A percentile compares a stretch with the other conserved stretches of the same genome.
Evolutionary conservation across 2,329 filamentous ascomycete species (phyloP).

Genomic region (Pyrenophora tritici-repentis): DNA sequence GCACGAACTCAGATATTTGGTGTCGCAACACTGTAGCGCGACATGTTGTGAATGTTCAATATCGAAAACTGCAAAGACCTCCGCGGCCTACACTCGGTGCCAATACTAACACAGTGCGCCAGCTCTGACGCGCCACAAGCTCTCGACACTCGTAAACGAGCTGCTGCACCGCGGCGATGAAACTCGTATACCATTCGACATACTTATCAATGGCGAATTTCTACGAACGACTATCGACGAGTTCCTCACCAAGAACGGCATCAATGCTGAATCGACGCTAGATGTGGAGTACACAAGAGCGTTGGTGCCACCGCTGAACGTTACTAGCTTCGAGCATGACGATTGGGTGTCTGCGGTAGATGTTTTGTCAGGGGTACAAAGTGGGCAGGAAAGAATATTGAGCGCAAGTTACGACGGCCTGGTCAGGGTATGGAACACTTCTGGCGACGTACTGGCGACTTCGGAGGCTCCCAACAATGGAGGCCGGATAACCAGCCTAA

Average conservation of each 20-base stretch:
- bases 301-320: constrained; percentile 83
- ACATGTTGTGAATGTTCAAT: neutral
- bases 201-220: constrained; percentile 92
- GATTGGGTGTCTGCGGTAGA: constrained; percentile 94
- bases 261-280: constrained; percentile 85
- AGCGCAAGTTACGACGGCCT: constrained; percentile 93
- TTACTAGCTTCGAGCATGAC: constrained; percentile 93
- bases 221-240: constrained; percentile 88
- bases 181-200: constrained; percentile 82
- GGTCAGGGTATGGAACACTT: constrained; percentile 83
- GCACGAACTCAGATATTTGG: no score
- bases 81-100: neutral
- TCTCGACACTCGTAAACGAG: constrained; percentile 68
- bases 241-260: constrained; percentile 82
- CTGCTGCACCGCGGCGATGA: constrained; percentile 61
- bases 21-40: neutral
- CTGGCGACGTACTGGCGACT: constrained; percentile 80
- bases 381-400: constrained; percentile 73
- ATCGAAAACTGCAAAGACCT: neutral
- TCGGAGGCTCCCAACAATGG: constrained; percentile 69
- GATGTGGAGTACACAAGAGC: constrained; percentile 93
- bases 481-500: constrained; percentile 70
- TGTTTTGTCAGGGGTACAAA: constrained; percentile 67
- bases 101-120: constrained; percentile 16
- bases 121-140: constrained; percentile 45